Evolutionary conservation across 345 rosid species (phyloP).

Genomic region (Syzygium oleosum): DNA sequence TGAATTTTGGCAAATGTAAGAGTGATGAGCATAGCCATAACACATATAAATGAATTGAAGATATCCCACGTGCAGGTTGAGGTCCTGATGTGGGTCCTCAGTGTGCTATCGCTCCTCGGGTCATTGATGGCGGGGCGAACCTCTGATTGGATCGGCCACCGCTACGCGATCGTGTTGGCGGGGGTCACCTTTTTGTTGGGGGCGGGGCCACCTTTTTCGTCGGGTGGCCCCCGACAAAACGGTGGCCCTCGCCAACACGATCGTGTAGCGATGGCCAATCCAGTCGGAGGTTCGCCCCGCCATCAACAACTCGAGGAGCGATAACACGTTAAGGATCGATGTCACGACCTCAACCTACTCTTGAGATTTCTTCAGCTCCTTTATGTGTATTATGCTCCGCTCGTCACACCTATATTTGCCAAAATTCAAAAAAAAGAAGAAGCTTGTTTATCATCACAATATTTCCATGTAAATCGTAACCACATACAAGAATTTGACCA

Average conservation of each 20-base stretch:
- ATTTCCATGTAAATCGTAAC: fast-evolving
- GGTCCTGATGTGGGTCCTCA: conserved; percentile 47
- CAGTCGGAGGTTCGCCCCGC: neutral
- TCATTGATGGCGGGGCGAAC: conserved; percentile 70
- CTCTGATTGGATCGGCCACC: conserved; percentile 77
- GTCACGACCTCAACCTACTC: neutral
- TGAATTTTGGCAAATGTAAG: conserved; percentile 37
- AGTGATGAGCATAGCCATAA: conserved; percentile 71
- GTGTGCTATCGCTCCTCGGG: conserved; percentile 54
- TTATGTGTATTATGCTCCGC: neutral
- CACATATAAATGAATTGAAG: conserved; percentile 32
- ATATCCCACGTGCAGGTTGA: conserved; percentile 29
- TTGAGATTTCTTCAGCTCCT: neutral
- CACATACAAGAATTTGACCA: neutral
- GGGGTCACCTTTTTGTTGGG: conserved; percentile 78
- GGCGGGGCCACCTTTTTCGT: conserved; percentile 62
- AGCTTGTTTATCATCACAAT: fast-evolving
- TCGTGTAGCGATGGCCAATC: fast-evolving
- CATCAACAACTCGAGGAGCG: neutral
- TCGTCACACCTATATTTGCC: neutral
- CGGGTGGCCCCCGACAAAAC: conserved; percentile 17
- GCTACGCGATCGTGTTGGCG: conserved; percentile 67
- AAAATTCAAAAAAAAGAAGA: neutral
- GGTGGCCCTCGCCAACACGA: conserved; percentile 2
- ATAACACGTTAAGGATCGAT: neutral